Evolutionary conservation across 495 filamentous ascomycete species (phyloP).

Genomic region (Penicillium mononematosum): DNA sequence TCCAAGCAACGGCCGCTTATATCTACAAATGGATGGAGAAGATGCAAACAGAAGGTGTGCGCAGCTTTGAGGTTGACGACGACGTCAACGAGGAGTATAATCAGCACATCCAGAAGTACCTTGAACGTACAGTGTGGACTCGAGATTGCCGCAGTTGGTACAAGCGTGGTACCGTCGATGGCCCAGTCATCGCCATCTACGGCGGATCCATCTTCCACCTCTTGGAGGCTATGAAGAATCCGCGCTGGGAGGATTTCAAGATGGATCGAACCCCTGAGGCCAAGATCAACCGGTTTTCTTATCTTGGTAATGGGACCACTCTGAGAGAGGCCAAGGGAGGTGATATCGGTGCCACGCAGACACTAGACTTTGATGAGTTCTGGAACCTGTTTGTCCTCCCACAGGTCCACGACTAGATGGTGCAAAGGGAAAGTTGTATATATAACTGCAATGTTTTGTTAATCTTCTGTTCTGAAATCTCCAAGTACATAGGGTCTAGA

Average conservation of each 20-base stretch:
- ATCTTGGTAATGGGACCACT: slow-evolving; percentile 44
- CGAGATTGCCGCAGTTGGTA: slow-evolving; percentile 41
- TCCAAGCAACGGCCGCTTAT: slow-evolving; percentile 1
- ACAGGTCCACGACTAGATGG: slow-evolving; percentile 15
- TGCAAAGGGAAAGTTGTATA: background rate
- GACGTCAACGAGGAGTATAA: slow-evolving; percentile 8
- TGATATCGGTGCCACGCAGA: slow-evolving; percentile 15
- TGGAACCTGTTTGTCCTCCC: slow-evolving; percentile 21
- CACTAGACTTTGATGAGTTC: slow-evolving; percentile 21
- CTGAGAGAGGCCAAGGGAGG: slow-evolving; percentile 18
- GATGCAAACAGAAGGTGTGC: slow-evolving; percentile 1
- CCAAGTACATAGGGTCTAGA: too few species aligned
- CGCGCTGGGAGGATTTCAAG: slow-evolving; percentile 49
- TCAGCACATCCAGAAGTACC: slow-evolving; percentile 32
- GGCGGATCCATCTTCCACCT: slow-evolving; percentile 42
- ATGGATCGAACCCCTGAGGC: slow-evolving; percentile 28
- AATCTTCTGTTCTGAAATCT: background rate
- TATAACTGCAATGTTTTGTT: background rate
- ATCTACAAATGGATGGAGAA: slow-evolving; percentile 6
- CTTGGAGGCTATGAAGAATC: slow-evolving; percentile 46
- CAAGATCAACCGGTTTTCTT: slow-evolving; percentile 45
- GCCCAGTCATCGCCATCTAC: slow-evolving; percentile 19
- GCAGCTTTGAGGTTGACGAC: background rate
- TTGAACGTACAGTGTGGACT: slow-evolving; percentile 38
- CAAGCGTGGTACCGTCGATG: slow-evolving; percentile 25